Base-by-base conservation (phyloP, 345 rosid genomes). In the Ricinus communis region DNA sequence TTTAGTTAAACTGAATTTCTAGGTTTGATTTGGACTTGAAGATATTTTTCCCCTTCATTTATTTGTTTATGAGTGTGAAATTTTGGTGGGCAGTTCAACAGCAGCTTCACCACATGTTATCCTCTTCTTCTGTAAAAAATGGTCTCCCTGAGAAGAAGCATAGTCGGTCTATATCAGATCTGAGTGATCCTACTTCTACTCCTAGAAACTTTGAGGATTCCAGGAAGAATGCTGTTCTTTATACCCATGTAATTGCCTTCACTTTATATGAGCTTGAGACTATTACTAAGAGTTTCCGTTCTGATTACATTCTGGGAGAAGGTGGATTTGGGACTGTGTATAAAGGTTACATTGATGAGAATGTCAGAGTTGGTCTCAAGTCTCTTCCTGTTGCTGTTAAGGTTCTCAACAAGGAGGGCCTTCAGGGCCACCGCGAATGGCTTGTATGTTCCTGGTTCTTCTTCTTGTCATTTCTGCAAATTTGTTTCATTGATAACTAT, bases 361-460 rank as follows among this genome's bases (percentile, higher is more conserved):
- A 91, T 81, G 95, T 94, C 71, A 82, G 97, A 76, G 84, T 94
- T 30, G 97, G 97, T 59, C 98, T 94, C 73, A 94, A 90, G 77
- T 90, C 97, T 78, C 90, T 94, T 9, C 97, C 98, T 33, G 98
- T 94, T 21, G 96, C 97, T 16, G 97, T 94, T 69, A 94, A 94
- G 84, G 97, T 94, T 52, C 91, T 94, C 69, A 91, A 94, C 84
- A 91, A 89, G 85, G 96, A 94, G 78, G 98, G 98, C 36, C 96
- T 85, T 74, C 98, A 94, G 78, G 98, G 98, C 54, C 96, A 91
- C 80, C 97, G 97, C 31, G 98, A 94, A 79, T 95, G 99, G 99
- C 97, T 90, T 74, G 94, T 89, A 84, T 61, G 80, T 75, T n/a
- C 12, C 43, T 25, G 28, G 16, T 47, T 18, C 25, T 28, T 7